Percentiles rank a stretch among this genome's conserved stretches.
phyloP scores from a whole-genome alignment of 352 stramenopile species.

The Elongisporangium undulatum region DNA sequence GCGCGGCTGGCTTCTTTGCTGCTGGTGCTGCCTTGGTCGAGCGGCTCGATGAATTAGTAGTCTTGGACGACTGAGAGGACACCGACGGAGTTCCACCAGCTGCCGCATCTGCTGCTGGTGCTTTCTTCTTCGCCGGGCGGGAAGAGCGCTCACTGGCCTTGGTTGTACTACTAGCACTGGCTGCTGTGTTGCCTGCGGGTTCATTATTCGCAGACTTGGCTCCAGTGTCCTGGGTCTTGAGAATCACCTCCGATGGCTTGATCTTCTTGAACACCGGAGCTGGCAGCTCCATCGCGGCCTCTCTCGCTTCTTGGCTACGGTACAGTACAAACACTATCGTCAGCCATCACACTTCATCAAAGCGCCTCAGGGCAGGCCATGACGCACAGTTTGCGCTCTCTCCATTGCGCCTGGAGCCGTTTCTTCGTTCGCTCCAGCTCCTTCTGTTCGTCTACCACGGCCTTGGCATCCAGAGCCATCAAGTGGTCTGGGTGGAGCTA shows the following conservation, averaged over 20 bases:
- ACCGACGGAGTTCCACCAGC: background rate
- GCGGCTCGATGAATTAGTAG: background rate
- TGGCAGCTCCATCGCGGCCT: slow-evolving; percentile 16
- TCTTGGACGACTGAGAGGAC: background rate
- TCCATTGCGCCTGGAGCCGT: background rate
- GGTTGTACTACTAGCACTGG: background rate
- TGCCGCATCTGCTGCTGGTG: background rate
- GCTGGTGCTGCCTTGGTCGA: slow-evolving; percentile 1
- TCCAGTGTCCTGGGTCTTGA: slow-evolving; percentile 10
- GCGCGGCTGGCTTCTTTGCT: slow-evolving; percentile 6
- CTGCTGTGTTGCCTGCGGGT: background rate
- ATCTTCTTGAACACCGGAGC: slow-evolving; percentile 20
- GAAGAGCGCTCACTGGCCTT: background rate
- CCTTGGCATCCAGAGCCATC: slow-evolving; percentile 33
- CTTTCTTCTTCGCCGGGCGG: slow-evolving; percentile 7
- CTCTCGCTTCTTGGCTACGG: slow-evolving; percentile 8
- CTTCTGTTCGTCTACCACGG: slow-evolving; percentile 28
- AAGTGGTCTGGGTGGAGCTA: slow-evolving; percentile 41
- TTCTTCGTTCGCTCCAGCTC: slow-evolving; percentile 19
- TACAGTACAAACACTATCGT: slow-evolving; percentile 3
- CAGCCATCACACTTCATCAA: no score
- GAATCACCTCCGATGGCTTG: slow-evolving; percentile 25
- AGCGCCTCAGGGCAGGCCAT: no score
- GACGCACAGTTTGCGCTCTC: background rate
- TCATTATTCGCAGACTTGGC: slow-evolving; percentile 3